Evolutionary conservation across 768 basidiomycete species (phyloP).

Genomic region (Xerocomellus intermedius): DNA sequence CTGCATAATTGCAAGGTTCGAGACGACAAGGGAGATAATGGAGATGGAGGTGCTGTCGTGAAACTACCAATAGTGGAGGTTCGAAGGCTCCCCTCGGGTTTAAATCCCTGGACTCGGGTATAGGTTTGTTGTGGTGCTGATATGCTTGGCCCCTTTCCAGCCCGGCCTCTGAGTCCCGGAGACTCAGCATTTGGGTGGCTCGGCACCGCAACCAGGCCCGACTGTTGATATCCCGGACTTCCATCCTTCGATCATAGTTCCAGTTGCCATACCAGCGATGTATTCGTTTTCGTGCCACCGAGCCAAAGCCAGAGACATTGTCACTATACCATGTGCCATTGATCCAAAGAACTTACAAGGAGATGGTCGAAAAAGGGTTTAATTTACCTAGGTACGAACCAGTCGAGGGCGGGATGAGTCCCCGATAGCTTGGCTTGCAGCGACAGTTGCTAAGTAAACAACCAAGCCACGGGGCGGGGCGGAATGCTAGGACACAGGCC

Average conservation of each 20-base stretch:
- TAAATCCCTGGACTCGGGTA: slow-evolving; percentile 6
- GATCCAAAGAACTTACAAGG: not conserved
- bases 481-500: too few species aligned
- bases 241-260: too few species aligned
- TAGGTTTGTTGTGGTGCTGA: not conserved
- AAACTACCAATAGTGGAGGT: not conserved
- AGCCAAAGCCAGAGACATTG: too few species aligned
- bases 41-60: not conserved
- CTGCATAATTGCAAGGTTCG: not conserved
- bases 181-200: not conserved
- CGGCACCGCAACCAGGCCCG: not conserved
- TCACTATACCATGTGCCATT: too few species aligned
- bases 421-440: not conserved
- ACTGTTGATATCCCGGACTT: too few species aligned
- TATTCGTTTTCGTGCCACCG: too few species aligned
- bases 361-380: not conserved
- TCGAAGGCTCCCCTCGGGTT: not conserved
- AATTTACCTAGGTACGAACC: not conserved
- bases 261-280: too few species aligned
- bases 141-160: not conserved
- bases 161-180: not conserved
- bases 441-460: not conserved
- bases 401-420: not conserved
- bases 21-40: not conserved
- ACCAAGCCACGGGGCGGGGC: not conserved